These are phyloP conservation scores for Ambrosia artemisiifolia DNA, from an alignment of 129 eudicot species.

Conservation along the genomic window DNA sequence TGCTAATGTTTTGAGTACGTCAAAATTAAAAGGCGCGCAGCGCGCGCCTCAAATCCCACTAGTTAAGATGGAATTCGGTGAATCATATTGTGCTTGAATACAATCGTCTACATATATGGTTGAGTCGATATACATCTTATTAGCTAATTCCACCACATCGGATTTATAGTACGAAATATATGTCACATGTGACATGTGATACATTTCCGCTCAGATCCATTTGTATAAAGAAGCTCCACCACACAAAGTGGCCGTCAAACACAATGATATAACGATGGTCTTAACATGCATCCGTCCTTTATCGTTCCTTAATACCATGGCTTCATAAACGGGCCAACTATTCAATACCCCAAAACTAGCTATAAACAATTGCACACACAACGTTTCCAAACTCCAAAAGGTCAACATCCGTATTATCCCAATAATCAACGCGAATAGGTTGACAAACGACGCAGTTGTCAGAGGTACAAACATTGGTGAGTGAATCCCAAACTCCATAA, in stretches of 20 bases:
- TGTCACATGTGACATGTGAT: too few species aligned
- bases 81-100: neutral
- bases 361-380: slow-evolving; percentile 38
- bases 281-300: slow-evolving; percentile 53
- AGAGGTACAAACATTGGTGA: slow-evolving; percentile 65
- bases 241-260: slow-evolving; percentile 39
- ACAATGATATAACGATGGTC: slow-evolving; percentile 34
- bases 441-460: slow-evolving; percentile 52
- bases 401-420: slow-evolving; percentile 24
- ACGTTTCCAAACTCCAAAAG: slow-evolving; percentile 21
- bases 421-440: slow-evolving; percentile 36
- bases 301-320: slow-evolving; percentile 57
- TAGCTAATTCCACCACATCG: too few species aligned
- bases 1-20: too few species aligned
- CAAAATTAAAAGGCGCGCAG: too few species aligned
- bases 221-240: slow-evolving; percentile 17
- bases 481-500: slow-evolving; percentile 60
- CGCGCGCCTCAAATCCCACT: too few species aligned
- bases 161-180: neutral
- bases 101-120: neutral
- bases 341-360: slow-evolving; percentile 57
- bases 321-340: slow-evolving; percentile 64
- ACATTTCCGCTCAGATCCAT: too few species aligned
- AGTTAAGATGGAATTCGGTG: too few species aligned
- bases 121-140: too few species aligned